These are phyloP conservation scores for Blumeriella jaapii DNA, from an alignment of 2,329 filamentous ascomycete genomes.

Conservation along the genomic window DNA sequence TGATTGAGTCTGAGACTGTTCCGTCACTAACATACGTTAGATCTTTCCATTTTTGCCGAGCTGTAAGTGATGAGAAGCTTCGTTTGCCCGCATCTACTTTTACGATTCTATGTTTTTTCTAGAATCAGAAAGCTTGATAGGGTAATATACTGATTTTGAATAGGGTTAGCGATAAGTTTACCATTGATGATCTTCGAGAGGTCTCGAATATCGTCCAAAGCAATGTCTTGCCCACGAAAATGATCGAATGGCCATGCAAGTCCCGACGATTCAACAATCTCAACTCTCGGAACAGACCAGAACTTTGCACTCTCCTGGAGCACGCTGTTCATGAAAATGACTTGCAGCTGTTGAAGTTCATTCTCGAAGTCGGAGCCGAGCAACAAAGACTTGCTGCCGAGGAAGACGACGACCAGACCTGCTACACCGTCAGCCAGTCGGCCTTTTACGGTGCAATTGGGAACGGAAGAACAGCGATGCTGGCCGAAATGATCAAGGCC, in stretches of 20 bases:
- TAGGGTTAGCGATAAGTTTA: too few relatives aligned
- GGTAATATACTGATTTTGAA: too few relatives aligned
- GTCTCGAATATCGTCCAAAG: slow-evolving; percentile 59
- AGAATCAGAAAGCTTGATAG: too few relatives aligned
- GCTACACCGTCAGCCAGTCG: slow-evolving; percentile 21
- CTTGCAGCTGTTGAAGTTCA: slow-evolving; percentile 22
- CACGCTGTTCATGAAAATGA: slow-evolving; percentile 19
- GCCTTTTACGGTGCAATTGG: slow-evolving; percentile 36
- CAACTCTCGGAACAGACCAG: slow-evolving; percentile 1
- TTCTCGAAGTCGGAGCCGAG: slow-evolving; percentile 19
- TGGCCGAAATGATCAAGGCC: slow-evolving; percentile 51
- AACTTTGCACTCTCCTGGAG: slow-evolving; percentile 4
- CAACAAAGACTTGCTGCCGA: slow-evolving; percentile 19
- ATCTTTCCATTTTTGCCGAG: slow-evolving; percentile 39
- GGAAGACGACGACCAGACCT: slow-evolving; percentile 19
- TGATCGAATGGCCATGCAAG: slow-evolving; percentile 35
- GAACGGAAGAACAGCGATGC: slow-evolving; percentile 40
- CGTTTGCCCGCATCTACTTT: too few relatives aligned
- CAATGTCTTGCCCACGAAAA: slow-evolving; percentile 38
- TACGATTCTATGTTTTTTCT: too few relatives aligned
- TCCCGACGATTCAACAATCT: slow-evolving; percentile 23
- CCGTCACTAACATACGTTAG: too few relatives aligned
- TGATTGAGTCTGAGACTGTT: too few relatives aligned
- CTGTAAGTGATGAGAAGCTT: too few relatives aligned
- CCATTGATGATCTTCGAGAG: slow-evolving; percentile 64